Evolutionary conservation across 192 early-diverging fungal genomes (phyloP), one percentile per base, ranked within the genome.

Genomic region (Backusella morwellensis): DNA sequence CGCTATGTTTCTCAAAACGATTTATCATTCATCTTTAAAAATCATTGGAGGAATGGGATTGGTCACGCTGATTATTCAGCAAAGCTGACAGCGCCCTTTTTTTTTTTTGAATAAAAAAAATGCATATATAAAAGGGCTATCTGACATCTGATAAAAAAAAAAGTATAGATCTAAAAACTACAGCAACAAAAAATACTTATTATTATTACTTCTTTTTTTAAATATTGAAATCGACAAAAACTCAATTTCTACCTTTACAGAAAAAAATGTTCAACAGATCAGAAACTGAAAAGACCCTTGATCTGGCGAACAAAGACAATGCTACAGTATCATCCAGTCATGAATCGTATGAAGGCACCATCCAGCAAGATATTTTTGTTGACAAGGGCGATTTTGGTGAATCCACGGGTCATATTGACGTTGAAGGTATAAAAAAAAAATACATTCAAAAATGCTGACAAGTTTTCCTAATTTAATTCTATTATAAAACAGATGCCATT

Each of bases 401-500:
- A 70, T 19, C 19, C 21, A 21, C 35, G 11, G 35, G 38, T 9
- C 17, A 19, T 70, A 14, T 70, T 36, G 8, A 70, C 36, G 35
- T 70, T 21, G 68, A 70, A 41, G 35, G 68, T 70, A 70, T 36
- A 38, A 68, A 66, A 36, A 29, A 11, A 36, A 23, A 7, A 41
- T 38, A 19, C 11, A 36, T 11, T 14, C 1, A 12, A 36, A 21
- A 50, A 6, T 35, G 15, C 5, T 35, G 47, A 63, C 19, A 59
- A 1, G 35, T 40, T 29, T 32, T 14, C 5, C 23, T 63, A 63
- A 63, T 63, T 63, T 8, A 29, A 4, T 63, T 63, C 12, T 36
- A 59, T 35, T 21, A 74, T 32, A 32, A 32, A 32, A 32, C 66
- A 81, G 81, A 42, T 66, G 81, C 81, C 35, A 67, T 78, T n/a